A percentile compares a stretch with the other conserved stretches of the same genome.
These are phyloP conservation scores for Gelatoporia subvermispora DNA, from an alignment of 768 basidiomycete species.

Conservation along the genomic window DNA sequence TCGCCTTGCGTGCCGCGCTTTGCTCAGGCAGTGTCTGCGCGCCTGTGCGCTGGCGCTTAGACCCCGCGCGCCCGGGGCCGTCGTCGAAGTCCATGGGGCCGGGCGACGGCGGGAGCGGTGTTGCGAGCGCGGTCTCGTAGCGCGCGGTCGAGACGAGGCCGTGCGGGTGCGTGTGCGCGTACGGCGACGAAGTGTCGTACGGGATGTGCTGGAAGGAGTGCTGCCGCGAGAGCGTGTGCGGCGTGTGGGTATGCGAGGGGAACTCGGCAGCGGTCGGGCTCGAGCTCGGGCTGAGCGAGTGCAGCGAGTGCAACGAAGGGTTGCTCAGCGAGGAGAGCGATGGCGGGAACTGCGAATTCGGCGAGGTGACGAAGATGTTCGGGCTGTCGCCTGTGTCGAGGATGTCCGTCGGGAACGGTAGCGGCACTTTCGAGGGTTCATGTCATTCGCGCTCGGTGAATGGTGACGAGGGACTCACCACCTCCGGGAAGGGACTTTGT, in stretches of 20 bases:
- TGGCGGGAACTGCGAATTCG: conserved; percentile 34
- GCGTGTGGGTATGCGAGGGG: conserved; percentile 32
- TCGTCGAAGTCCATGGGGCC: conserved; percentile 28
- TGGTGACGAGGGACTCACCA: conserved; percentile 34
- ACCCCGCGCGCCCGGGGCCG: conserved; percentile 21
- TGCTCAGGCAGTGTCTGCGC: conserved; percentile 3
- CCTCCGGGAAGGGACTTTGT: conserved; percentile 50
- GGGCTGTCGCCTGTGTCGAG: conserved; percentile 49
- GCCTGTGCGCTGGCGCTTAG: conserved; percentile 53
- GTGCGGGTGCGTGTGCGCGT: conserved; percentile 12
- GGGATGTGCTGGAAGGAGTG: conserved; percentile 56
- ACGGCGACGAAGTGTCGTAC: conserved; percentile 16
- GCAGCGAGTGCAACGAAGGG: conserved; percentile 38
- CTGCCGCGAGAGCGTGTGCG: conserved; percentile 47
- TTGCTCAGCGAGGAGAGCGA: conserved; percentile 37
- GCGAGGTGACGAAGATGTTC: conserved; percentile 71
- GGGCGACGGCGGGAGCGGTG: conserved; percentile 30
- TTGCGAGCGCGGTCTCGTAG: conserved; percentile 22
- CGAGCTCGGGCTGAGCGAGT: conserved; percentile 44
- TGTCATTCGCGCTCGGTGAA: background rate
- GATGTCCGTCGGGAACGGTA: conserved; percentile 42
- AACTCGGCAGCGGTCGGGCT: conserved; percentile 51
- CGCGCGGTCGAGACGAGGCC: conserved; percentile 16
- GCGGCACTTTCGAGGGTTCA: conserved; percentile 19
- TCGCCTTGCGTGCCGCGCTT: conserved; percentile 11